These are phyloP conservation scores for Mentha longifolia DNA, from an alignment of 257 asterid genomes.

Conservation along the genomic window DNA sequence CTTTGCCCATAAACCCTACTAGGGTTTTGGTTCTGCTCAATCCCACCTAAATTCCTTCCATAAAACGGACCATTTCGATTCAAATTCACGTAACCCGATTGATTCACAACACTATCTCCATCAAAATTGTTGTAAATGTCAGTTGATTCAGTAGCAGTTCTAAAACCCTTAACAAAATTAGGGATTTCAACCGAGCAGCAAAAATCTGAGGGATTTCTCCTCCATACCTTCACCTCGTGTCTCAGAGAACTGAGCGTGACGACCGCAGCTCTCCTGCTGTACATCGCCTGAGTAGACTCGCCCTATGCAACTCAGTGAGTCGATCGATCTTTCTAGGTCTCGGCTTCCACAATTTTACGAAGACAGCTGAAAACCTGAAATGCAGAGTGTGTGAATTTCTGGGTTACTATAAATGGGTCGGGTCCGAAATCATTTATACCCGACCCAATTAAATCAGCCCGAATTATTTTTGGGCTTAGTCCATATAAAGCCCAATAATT, in stretches of 20 bases:
- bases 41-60: slow-evolving; percentile 29
- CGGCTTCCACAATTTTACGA: slow-evolving; percentile 9
- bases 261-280: slow-evolving; percentile 48
- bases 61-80: slow-evolving; percentile 40
- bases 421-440: background rate
- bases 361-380: background rate
- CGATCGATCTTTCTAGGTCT: slow-evolving; percentile 22
- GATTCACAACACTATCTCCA: slow-evolving; percentile 34
- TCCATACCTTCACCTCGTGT: slow-evolving; percentile 47
- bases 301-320: slow-evolving; percentile 32
- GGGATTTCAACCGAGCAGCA: slow-evolving; percentile 20
- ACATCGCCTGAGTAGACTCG: slow-evolving; percentile 51
- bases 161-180: slow-evolving; percentile 38
- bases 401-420: slow-evolving; percentile 21
- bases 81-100: slow-evolving; percentile 4
- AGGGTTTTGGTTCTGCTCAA: slow-evolving; percentile 38
- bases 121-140: slow-evolving; percentile 42
- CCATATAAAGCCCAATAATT: background rate
- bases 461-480: background rate
- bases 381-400: background rate
- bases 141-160: slow-evolving; percentile 55
- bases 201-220: slow-evolving; percentile 30
- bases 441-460: too few species aligned
- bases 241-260: slow-evolving; percentile 44
- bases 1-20: slow-evolving; percentile 44